Conservation (phyloP, 371 early-diverging fungal species). For the Saksenaea vasiformis region DNA sequence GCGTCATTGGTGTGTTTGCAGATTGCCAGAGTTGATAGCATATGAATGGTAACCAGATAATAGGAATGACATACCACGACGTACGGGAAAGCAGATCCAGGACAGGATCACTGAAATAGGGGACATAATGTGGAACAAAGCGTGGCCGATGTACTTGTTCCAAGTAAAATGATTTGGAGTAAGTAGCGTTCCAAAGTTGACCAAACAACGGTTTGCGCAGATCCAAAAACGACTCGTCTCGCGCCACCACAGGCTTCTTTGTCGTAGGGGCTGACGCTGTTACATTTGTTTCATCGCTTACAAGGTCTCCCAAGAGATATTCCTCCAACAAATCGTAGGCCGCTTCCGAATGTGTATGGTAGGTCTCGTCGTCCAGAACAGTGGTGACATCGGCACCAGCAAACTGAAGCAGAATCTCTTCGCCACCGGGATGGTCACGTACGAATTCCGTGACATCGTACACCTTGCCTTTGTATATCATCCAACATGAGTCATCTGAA, state of each 20-base stretch:
- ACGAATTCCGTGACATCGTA: constrained; percentile 84
- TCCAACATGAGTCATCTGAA: constrained; percentile 49
- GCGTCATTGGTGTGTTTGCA: neutral
- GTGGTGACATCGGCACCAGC: constrained; percentile 72
- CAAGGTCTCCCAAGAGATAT: constrained; percentile 75
- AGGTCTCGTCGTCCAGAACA: constrained; percentile 68
- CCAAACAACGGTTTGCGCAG: constrained; percentile 79
- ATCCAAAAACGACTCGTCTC: constrained; percentile 79
- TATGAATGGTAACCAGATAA: constrained; percentile 85
- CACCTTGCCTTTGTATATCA: constrained; percentile 69
- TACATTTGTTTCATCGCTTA: neutral
- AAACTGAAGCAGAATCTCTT: constrained; percentile 75
- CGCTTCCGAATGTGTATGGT: constrained; percentile 83
- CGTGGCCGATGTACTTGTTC: constrained; percentile 92
- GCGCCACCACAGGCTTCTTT: constrained; percentile 28
- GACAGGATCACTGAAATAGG: constrained; percentile 70
- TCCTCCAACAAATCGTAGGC: constrained; percentile 86
- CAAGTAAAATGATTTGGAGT: constrained; percentile 81
- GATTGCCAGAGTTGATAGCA: constrained; percentile 41
- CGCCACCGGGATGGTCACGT: constrained; percentile 79
- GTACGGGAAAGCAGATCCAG: constrained; percentile 86
- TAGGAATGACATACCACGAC: constrained; percentile 90
- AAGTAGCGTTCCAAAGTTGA: constrained; percentile 82
- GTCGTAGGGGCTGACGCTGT: neutral
- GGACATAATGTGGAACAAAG: constrained; percentile 56